Evolutionary conservation across 2,329 filamentous ascomycete species (phyloP).

Genomic region (Neodidymelliopsis sp.): DNA sequence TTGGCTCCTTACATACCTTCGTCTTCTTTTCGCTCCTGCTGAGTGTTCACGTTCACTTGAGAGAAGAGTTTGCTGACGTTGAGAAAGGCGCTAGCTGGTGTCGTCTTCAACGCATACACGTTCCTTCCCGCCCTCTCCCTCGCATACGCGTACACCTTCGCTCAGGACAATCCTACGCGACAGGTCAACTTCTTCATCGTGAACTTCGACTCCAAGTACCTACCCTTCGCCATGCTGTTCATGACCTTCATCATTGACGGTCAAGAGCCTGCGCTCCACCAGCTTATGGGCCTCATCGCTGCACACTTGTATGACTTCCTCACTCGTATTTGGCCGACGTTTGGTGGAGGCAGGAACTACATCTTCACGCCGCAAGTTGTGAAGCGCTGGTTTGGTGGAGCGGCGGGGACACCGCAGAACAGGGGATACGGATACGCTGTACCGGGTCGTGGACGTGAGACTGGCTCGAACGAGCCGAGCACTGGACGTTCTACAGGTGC

Average conservation of each 20-base stretch:
- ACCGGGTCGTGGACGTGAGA: conserved; percentile 40
- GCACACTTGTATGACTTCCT: conserved; percentile 93
- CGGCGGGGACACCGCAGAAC: conserved; percentile 52
- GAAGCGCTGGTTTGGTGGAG: conserved; percentile 68
- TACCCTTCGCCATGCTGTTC: conserved; percentile 81
- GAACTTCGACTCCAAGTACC: conserved; percentile 79
- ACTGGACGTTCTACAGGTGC: conserved; percentile 39
- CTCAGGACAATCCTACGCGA: conserved; percentile 81
- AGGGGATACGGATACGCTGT: conserved; percentile 71
- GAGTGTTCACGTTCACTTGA: conserved; percentile 14
- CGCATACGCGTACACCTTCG: conserved; percentile 82
- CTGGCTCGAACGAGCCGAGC: conserved; percentile 24
- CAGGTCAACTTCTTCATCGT: conserved; percentile 83
- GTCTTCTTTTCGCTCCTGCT: conserved; percentile 18
- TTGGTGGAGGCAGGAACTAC: conserved; percentile 81
- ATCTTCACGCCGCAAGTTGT: conserved; percentile 78
- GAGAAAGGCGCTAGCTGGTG: conserved; percentile 60
- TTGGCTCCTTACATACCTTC: conserved; percentile 69
- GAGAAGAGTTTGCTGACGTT: conserved; percentile 39
- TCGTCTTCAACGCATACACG: conserved; percentile 59
- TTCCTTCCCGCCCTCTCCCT: conserved; percentile 71
- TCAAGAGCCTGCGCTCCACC: conserved; percentile 63
- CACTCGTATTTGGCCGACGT: conserved; percentile 84
- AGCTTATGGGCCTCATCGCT: conserved; percentile 81
- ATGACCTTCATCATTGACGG: conserved; percentile 75